Evolutionary conservation across 164 flowering plant genomes (phyloP), one percentile per base, ranked within the genome.

Genomic region (Cinnamomum chago): DNA sequence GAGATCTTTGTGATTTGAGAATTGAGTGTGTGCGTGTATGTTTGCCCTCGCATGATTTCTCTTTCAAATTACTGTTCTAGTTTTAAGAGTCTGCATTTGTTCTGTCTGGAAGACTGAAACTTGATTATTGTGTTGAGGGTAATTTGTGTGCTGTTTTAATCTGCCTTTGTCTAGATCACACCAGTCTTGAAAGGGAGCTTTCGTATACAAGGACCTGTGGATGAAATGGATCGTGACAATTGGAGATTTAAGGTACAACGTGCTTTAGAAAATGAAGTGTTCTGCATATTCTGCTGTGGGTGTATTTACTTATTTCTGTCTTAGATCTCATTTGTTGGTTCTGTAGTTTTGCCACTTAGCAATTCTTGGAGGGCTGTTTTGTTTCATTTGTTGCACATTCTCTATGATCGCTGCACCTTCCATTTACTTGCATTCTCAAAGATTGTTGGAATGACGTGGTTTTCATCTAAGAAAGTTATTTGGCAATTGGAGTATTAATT

Each of bases 181-280:
- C 85, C 90, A 82, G 83, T 84, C 23, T 73, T 82, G 79, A 79
- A 81, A 74, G 88, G 88, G 75, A 79, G 76, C 70, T 73, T 68
- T 70, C 81, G 75, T 58, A 82, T 84, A 81, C 88, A 83, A 80
- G 89, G 89, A 47, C 83, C 83, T 52, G 74, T 58, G 7, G 84
- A 81, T 22, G 88, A 87, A 68, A 62, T 73, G 24, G 76, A 83
- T 62, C 74, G 50, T 65, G 79, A 75, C 62, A 62, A 40, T 73
- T 67, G 60, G 82, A 78, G 67, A 77, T 73, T 83, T 80, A 84
- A 79, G 87, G 90, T 87, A 88, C 86, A 86, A 81, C 77, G 80
- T 71, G 10, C 47, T 40, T 40, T 40, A 1, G 47, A 40, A 9
- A 40, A 40, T 40, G 47, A 40, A 40, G 11, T 30, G 35, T 30